Base-by-base conservation (phyloP, 371 early-diverging fungal genomes). In the Mucor circinelloides region DNA sequence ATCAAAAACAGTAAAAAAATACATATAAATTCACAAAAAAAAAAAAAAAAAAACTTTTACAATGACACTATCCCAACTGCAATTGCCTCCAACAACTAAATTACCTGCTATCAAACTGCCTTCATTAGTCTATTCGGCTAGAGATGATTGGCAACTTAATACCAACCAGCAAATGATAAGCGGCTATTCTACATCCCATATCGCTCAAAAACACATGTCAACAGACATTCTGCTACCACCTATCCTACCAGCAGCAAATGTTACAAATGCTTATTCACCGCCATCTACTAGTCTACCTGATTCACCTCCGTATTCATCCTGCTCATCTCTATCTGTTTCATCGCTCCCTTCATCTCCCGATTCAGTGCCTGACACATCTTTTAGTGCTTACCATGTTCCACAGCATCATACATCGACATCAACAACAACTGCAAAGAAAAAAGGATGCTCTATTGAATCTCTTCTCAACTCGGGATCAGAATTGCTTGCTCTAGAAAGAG, bases 401-500 rank as follows among this genome's bases (percentile, higher is more conserved):
- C 50, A 50, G 50, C 64, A 8, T 31, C 31, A 30, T 9, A 48
- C 50, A 28, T 31, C 48, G 48, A 8, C 27, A 60, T 19, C 34
- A 27, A 23, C 62, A 28, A 50, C 31, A 8, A 19, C n/a, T 7
- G 6, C 15, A 50, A 66, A 50, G 19, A 63, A 69, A 36, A 75
- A 77, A 58, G 78, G 74, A 0, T 50, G 50, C 8, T 82, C 79
- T 4, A 75, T 82, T 62, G 74, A 79, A 28, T 82, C 79, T 0
- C 38, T 82, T n/a, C 70, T 82, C 50, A 82, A 82, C 65, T 72
- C 78, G 40, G 74, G 63, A 19, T 67, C 68, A 19, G 75, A 77
- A 60, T 58, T 75, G 27, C 62, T 63, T 23, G 70, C 67, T 23
- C 27, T 72, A 2, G 71, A 74, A 28, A 60, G 67, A 57, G 70